Conservation (phyloP, 495 filamentous ascomycete species). For the Penicillium robsamsonii region DNA sequence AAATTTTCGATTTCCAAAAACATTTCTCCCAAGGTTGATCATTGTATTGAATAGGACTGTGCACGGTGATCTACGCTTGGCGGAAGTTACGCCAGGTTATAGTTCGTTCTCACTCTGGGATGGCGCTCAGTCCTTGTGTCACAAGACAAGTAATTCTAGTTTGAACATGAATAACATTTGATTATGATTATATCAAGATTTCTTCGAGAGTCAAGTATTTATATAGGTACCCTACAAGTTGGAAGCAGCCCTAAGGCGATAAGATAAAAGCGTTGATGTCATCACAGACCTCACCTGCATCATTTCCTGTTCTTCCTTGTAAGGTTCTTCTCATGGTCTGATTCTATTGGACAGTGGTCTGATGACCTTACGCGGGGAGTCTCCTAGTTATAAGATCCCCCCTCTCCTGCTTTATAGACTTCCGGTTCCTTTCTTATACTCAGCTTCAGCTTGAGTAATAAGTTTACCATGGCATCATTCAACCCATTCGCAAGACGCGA, state of each 20-base stretch:
- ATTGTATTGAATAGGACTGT: constrained; percentile 10
- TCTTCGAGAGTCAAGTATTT: background rate
- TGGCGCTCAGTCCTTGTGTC: background rate
- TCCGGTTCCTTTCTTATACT: background rate
- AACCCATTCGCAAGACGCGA: constrained; percentile 70
- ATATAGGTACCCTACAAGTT: background rate
- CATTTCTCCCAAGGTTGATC: background rate
- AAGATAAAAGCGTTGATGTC: constrained; percentile 6
- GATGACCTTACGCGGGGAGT: constrained; percentile 8
- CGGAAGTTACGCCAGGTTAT: constrained; percentile 5
- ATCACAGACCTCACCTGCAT: constrained; percentile 4
- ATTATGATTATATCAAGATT: background rate
- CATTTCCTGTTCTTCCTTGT: constrained; percentile 1
- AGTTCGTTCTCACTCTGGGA: background rate
- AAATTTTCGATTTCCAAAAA: background rate
- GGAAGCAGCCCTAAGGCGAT: background rate
- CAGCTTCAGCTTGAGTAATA: background rate
- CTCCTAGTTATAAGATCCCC: constrained; percentile 12
- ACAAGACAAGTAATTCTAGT: no score
- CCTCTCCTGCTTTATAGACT: constrained; percentile 4
- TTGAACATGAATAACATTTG: background rate
- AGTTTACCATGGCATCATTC: constrained; percentile 35
- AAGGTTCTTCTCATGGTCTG: background rate
- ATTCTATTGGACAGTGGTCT: background rate
- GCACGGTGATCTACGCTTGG: constrained; percentile 16